Base-by-base conservation (phyloP, 1,284 basidiomycete genomes). In the Athelia psychrophila region DNA sequence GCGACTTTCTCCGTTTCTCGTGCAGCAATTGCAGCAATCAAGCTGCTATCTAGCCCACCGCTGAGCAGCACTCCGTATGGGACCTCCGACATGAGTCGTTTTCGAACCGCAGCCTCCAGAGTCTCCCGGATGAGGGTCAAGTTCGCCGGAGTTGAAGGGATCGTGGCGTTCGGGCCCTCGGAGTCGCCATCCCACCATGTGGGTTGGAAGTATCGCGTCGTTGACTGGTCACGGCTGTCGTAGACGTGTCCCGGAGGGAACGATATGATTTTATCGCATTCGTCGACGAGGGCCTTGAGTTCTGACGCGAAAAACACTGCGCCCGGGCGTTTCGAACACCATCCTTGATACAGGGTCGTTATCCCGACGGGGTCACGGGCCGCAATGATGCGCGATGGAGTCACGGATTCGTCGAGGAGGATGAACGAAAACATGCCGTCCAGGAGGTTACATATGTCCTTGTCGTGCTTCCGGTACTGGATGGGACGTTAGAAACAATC, bases 401-500 rank as follows among this genome's bases (percentile, higher is more conserved):
- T 79, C 53, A 92, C 88, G 12, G 91, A 91, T 64, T 95, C 93
- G 73, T 99, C 97, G 53, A 99, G 79, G 42, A 99, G 83, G 58
- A 98, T 89, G 66, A 99, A 99, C 12, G 95, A 95, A 77, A 99
- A 99, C 94, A 99, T 98, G 61, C 97, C 97, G 68, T 99, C 97
- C 55, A 99, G 88, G 69, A 85, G 77, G 65, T 74, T 72, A 73
- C 91, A 91, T 23, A 95, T 72, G 2, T 80, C 81, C 60, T 84
- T 91, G 65, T 78, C 93, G 66, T 92, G 72, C 75, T 93, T 87
- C 62, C 80, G 78, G 77, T 97, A 97, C 95, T 97, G 61, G 13
- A 54, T n/a, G 36, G 46, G 16, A 53, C 49, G 45, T 51, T 36
- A 51, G 40, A 38, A 51, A 55, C 24, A 44, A 25, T 48, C 36